Percentiles rank a stretch among this genome's conserved stretches.
Evolutionary conservation across 805 yeast genomes (phyloP).

Genomic region (Kockiozyma suomiensis): DNA sequence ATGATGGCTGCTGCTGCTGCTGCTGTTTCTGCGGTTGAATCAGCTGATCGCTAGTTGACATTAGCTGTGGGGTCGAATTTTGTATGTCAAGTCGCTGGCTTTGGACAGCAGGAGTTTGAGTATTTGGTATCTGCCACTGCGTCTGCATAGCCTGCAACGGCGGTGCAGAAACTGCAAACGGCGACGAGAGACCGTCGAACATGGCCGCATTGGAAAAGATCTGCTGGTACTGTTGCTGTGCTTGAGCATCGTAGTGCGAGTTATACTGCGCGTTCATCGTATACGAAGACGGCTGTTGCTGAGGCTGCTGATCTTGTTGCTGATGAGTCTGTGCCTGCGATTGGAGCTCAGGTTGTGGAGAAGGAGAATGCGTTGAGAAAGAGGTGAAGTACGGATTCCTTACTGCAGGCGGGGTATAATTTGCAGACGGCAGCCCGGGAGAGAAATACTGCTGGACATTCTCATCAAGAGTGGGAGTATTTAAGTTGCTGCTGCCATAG

Average conservation of each 20-base stretch:
- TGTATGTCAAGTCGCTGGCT: neutral
- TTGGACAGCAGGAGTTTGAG: neutral
- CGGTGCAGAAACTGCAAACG: neutral
- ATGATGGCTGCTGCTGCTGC: neutral
- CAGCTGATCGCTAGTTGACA: neutral
- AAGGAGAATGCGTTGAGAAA: neutral
- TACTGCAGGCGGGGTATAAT: neutral
- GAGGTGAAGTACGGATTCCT: constrained; percentile 1
- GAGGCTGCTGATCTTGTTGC: constrained; percentile 1
- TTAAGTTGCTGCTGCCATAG: neutral
- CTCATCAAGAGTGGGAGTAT: neutral
- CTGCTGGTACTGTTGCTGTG: constrained; percentile 13
- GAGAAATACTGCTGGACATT: constrained; percentile 2
- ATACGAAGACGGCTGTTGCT: neutral
- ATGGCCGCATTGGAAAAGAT: constrained; percentile 11
- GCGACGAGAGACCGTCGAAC: neutral
- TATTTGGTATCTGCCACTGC: constrained; percentile 2
- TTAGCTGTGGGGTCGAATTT: neutral
- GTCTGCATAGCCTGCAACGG: neutral
- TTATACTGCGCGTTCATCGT: neutral
- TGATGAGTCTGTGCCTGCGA: neutral
- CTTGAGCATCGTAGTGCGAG: constrained; percentile 3
- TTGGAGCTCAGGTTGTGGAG: constrained; percentile 6
- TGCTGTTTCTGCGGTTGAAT: neutral
- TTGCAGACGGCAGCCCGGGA: neutral